Percentiles rank a stretch among this genome's conserved stretches.
These are phyloP conservation scores for Wilcoxina mikolae DNA, from an alignment of 495 filamentous ascomycete genomes.

Conservation along the genomic window DNA sequence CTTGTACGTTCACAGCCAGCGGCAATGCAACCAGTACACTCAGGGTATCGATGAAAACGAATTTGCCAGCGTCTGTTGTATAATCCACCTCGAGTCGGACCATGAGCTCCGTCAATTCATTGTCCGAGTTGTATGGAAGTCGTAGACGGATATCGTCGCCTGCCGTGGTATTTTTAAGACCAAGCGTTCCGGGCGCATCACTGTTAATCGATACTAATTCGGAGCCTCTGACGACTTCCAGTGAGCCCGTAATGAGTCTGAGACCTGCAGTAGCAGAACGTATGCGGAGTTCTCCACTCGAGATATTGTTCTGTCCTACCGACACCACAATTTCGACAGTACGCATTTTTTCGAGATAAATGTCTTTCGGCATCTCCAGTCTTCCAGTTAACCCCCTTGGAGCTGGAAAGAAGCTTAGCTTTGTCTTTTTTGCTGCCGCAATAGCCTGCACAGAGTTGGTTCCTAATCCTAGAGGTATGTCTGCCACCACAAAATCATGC, in stretches of 20 bases:
- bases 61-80: slow-evolving; percentile 54
- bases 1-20: slow-evolving; percentile 90
- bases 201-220: slow-evolving; percentile 14
- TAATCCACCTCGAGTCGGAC: slow-evolving; percentile 68
- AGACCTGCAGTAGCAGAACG: slow-evolving; percentile 76
- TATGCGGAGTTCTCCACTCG: slow-evolving; percentile 52
- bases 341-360: slow-evolving; percentile 64
- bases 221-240: slow-evolving; percentile 40
- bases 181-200: slow-evolving; percentile 52
- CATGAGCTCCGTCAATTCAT: slow-evolving; percentile 53
- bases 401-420: slow-evolving; percentile 22
- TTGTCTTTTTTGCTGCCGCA: slow-evolving; percentile 33
- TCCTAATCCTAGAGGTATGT: slow-evolving; percentile 12
- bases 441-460: slow-evolving; percentile 30
- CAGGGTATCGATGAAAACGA: slow-evolving; percentile 50
- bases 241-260: slow-evolving; percentile 60
- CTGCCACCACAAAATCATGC: slow-evolving; percentile 37
- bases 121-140: slow-evolving; percentile 77
- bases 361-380: slow-evolving; percentile 35
- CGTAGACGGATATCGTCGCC: slow-evolving; percentile 41
- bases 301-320: slow-evolving; percentile 64
- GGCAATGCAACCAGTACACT: slow-evolving; percentile 57
- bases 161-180: slow-evolving; percentile 40
- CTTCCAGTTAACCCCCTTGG: slow-evolving; percentile 19
- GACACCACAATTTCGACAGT: slow-evolving; percentile 57